Evolutionary conservation across 1,284 basidiomycete species (phyloP), one percentile per base, ranked within the genome.

Genomic region (Vanrija sp.): DNA sequence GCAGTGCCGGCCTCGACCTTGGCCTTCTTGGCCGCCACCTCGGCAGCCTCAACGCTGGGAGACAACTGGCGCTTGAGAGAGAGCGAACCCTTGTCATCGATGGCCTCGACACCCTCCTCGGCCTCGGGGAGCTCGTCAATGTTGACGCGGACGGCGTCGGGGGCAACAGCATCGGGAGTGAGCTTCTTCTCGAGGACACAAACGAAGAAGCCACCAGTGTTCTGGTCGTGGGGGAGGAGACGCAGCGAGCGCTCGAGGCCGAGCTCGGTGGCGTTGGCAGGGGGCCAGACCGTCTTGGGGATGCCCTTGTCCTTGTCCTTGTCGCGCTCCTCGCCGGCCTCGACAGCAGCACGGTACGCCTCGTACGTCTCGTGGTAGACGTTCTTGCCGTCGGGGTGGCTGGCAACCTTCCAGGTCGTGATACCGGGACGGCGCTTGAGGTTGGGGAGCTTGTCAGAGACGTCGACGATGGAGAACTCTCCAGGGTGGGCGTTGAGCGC

Each of bases 191-290:
- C 84, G 38, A 99, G 78, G 0, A 97, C 87, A 16, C 92, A 91
- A 25, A 99, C 86, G 68, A 97, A 99, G 79, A 99, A 99, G 0
- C 92, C 96, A 12, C 96, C 96, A 0, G 94, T 93, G 74, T 99
- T 89, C 78, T 98, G 95, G 43, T 96, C 79, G 73, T 98, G 94
- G 3, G 96, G 94, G 68, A 97, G 91, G 60, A 96, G 85, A 45
- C 94, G 83, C 71, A 96, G 78, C 64, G 88, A 89, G 60, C 85
- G 80, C 19, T 85, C 80, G 40, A 96, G 77, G 55, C 85, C 78
- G 26, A 90, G 72, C 25, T 78, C 74, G 23, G 80, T 79, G 1
- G 78, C 83, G 65, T 89, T 85, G 4, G 76, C 78, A 8, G 88
- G 88, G 1, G 93, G 88, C 87, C 90, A 97, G 57, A 91, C 84